A percentile compares a stretch with the other conserved stretches of the same genome.
Evolutionary conservation across 202 grass and related monocot genomes (phyloP).

Genomic region (Musa balbisiana): DNA sequence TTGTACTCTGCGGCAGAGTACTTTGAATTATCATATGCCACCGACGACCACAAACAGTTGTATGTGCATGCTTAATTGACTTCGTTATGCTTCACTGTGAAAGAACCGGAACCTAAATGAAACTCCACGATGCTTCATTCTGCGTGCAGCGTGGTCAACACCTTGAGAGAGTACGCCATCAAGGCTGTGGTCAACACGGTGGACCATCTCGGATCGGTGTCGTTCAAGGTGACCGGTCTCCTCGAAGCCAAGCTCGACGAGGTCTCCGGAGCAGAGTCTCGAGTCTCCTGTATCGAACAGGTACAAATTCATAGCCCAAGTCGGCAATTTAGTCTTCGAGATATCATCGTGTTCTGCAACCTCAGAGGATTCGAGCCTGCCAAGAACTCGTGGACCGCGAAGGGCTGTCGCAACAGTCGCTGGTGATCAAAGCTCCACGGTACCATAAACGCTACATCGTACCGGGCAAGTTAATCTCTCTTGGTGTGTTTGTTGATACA

Average conservation of each 20-base stretch:
- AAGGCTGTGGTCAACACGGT: conserved; percentile 89
- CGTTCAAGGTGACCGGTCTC: conserved; percentile 71
- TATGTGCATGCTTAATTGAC: conserved; percentile 26
- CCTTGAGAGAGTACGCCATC: conserved; percentile 67
- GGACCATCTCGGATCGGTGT: conserved; percentile 87
- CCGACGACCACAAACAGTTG: conserved; percentile 53
- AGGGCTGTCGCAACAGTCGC: conserved; percentile 73
- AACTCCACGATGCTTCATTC: background rate
- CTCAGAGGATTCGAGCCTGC: conserved; percentile 46
- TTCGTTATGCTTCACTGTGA: too few species aligned
- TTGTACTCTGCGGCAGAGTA: conserved; percentile 92
- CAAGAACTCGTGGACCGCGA: conserved; percentile 53
- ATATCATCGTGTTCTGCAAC: background rate
- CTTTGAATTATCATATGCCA: conserved; percentile 69
- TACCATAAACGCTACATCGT: conserved; percentile 83
- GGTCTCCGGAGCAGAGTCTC: conserved; percentile 32
- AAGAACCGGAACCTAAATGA: too few species aligned
- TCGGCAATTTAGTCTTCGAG: background rate
- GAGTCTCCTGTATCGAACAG: conserved; percentile 60
- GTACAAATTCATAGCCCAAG: conserved; percentile 19
- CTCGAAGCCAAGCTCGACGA: conserved; percentile 51
- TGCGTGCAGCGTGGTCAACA: conserved; percentile 47
- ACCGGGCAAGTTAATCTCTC: conserved; percentile 29
- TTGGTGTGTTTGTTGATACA: too few species aligned
- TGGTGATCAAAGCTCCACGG: conserved; percentile 62